phyloP scores from a whole-genome alignment of 2,329 filamentous ascomycete species.

The Diaporthe humulicola region DNA sequence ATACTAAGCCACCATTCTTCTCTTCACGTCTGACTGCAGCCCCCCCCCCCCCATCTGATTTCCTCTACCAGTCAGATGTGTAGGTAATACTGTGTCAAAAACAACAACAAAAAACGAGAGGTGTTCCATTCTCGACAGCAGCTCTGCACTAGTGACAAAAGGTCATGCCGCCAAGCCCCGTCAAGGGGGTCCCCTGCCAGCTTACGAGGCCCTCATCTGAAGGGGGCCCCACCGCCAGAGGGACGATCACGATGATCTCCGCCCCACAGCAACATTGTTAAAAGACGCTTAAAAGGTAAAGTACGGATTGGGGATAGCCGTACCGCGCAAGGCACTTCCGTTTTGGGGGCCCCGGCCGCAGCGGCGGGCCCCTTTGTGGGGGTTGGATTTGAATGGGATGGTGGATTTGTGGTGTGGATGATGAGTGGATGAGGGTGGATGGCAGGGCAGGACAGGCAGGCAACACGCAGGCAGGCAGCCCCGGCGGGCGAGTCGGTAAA shows the following conservation, averaged over 20 bases:
- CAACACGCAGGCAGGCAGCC: background rate
- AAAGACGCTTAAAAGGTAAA: conserved; percentile 38
- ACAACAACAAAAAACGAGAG: background rate
- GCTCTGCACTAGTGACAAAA: background rate
- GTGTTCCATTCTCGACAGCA: background rate
- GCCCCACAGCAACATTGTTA: background rate
- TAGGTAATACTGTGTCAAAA: background rate
- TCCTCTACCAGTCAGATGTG: background rate
- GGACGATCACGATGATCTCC: conserved; percentile 34
- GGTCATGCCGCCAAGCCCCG: conserved; percentile 3
- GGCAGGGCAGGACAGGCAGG: background rate
- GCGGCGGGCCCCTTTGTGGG: conserved; percentile 6
- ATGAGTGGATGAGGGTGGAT: background rate
- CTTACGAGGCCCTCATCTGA: conserved; percentile 38
- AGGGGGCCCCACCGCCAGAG: conserved; percentile 7
- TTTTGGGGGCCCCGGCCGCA: conserved; percentile 4
- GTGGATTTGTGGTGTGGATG: background rate
- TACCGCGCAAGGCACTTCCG: conserved; percentile 15
- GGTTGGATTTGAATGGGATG: background rate
- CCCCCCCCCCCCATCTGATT: background rate
- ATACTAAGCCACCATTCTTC: background rate
- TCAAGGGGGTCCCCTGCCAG: conserved; percentile 9
- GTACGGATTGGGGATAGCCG: conserved; percentile 17
- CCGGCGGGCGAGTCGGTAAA: background rate
- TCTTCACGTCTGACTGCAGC: background rate